Evolutionary conservation across 148 eudicot species (phyloP), one percentile per base, ranked within the genome.

Genomic region (Salicornia ramosissima): DNA sequence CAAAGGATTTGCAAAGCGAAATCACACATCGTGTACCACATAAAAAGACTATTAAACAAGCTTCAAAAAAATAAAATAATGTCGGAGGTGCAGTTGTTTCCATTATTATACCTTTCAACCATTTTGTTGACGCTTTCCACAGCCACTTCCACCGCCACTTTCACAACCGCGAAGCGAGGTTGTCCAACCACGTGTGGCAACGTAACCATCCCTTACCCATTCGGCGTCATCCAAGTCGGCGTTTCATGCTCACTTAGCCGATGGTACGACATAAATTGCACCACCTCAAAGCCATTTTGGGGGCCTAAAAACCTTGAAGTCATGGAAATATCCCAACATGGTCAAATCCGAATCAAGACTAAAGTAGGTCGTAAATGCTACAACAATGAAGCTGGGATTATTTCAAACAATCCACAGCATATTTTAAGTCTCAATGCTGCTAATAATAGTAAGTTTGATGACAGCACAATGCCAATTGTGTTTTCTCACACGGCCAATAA

Each of bases 401-500:
- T 43, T 43, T 1, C 47, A 4, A 14, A 43, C 47, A 43, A 8
- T 43, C 6, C 1, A 43, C 12, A 8, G 9, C 47, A 11, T 8
- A 11, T 4, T 43, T 5, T 47, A 2, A 21, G 31, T 15, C 54
- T 83, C 34, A n/a, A n/a, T n/a, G n/a, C n/a, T n/a, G n/a, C n/a
- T n/a, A n/a, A n/a, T n/a, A n/a, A n/a, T n/a, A n/a, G n/a, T n/a
- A n/a, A n/a, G n/a, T n/a, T n/a, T n/a, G n/a, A n/a, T n/a, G n/a
- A n/a, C n/a, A n/a, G n/a, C n/a, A n/a, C n/a, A n/a, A n/a, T n/a
- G n/a, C 84, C 87, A 1, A 85, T 60, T 66, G 69, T 65, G 19
- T 80, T 83, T 74, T 85, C 89, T 0, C 65, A 72, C 0, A 64
- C 75, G 0, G 65, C 51, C 14, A 86, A 80, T 59, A 77, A 28